Evolutionary conservation across 257 asterid species (phyloP), one percentile per base, ranked within the genome.

Genomic region (Mitragyna speciosa): DNA sequence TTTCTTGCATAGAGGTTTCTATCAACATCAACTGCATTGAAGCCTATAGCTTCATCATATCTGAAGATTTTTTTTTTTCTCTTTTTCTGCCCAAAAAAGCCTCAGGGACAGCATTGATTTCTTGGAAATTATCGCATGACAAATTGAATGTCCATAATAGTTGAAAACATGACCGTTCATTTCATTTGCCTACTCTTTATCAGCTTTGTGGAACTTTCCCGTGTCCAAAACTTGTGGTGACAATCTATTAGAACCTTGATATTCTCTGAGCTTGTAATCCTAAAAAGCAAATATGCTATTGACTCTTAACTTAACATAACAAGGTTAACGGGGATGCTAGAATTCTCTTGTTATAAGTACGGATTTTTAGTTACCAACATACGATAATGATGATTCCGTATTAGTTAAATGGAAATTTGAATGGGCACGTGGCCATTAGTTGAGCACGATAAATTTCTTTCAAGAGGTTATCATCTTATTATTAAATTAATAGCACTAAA

Each of bases 1-100:
- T 28, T 51, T 71, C 78, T 41, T 49, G 70, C 33, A 36, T 10
- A 48, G 65, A 59, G 82, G 77, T 79, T 79, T 71, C 82, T 20
- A 71, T 79, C 82, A 59, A 71, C 82, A 59, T 79, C 82, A 33
- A 0, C 67, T 20, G 49, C 45, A 1, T 31, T 52, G 26, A 31
- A 16, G 24, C 63, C n/a, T 19, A 7, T 28, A 47, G 22, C 61
- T 43, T 66, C 56, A 39, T 47, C 8, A 45, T 77, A 2, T 31
- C 0, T 22, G 31, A 22, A 30, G n/a, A n/a, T n/a, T n/a, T n/a
- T n/a, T n/a, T n/a, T n/a, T n/a, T n/a, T n/a, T n/a, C n/a, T n/a
- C n/a, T n/a, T n/a, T n/a, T n/a, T n/a, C n/a, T n/a, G n/a, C n/a
- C n/a, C n/a, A n/a, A n/a, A n/a, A n/a, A n/a, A n/a, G n/a, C n/a